Evolutionary conservation across 2,329 filamentous ascomycete species (phyloP).

Genomic region (Aspergillus arachidicola): DNA sequence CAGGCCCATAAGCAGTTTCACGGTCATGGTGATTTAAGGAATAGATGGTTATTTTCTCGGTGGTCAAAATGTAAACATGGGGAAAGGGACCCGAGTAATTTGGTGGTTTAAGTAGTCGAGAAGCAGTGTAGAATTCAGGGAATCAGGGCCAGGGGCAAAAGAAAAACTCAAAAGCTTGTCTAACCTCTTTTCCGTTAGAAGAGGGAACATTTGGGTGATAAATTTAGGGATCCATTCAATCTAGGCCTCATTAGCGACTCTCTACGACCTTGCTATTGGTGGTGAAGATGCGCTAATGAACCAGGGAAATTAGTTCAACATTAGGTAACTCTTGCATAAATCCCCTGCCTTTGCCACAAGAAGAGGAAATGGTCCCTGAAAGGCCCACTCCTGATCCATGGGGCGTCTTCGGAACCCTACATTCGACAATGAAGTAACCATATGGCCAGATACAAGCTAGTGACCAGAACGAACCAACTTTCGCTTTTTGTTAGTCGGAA

Average conservation of each 20-base stretch:
- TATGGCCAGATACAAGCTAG: too few species aligned
- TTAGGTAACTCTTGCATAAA: not conserved
- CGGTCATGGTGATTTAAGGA: conserved; percentile 9
- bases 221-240: not conserved
- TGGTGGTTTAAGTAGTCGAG: not conserved
- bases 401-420: not conserved
- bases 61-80: not conserved
- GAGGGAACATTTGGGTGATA: not conserved
- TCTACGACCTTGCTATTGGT: not conserved
- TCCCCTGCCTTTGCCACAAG: too few species aligned
- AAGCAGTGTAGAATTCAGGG: not conserved
- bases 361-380: not conserved
- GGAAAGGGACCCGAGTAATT: not conserved
- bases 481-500: too few species aligned
- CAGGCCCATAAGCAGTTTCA: conserved; percentile 19
- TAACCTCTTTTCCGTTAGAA: not conserved
- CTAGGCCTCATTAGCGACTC: not conserved
- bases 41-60: not conserved
- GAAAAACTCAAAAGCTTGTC: not conserved
- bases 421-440: not conserved
- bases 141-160: not conserved
- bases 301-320: not conserved
- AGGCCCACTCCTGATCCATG: not conserved
- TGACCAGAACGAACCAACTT: too few species aligned
- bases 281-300: not conserved